Conservation (phyloP, 2,329 filamentous ascomycete species). For the Stenocarpella maydis region DNA sequence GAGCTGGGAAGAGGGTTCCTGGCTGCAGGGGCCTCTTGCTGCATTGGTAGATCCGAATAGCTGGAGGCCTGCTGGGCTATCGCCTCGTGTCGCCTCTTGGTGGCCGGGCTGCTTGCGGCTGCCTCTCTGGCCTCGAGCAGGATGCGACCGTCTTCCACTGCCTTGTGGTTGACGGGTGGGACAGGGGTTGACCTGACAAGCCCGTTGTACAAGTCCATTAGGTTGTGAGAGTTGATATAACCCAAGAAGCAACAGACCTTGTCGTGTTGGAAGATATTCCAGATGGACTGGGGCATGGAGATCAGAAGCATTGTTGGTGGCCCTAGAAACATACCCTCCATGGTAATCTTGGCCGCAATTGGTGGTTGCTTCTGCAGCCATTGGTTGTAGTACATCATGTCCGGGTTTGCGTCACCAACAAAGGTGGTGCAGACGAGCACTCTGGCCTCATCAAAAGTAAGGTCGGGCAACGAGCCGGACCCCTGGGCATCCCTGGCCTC, state of each 20-base stretch:
- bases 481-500: constrained; percentile 44
- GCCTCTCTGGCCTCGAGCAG: constrained; percentile 62
- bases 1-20: constrained; percentile 35
- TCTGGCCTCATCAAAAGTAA: constrained; percentile 69
- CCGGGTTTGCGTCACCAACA: constrained; percentile 69
- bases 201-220: constrained; percentile 69
- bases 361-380: constrained; percentile 69
- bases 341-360: constrained; percentile 65
- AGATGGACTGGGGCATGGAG: constrained; percentile 70
- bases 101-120: constrained; percentile 48
- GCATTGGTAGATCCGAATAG: constrained; percentile 38
- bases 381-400: constrained; percentile 72
- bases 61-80: constrained; percentile 36
- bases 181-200: constrained; percentile 59
- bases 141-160: constrained; percentile 63
- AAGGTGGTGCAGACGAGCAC: constrained; percentile 74
- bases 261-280: constrained; percentile 71
- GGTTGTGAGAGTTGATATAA: constrained; percentile 72
- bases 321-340: constrained; percentile 74
- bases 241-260: constrained; percentile 73
- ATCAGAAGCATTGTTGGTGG: constrained; percentile 72
- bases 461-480: constrained; percentile 58
- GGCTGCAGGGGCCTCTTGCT: constrained; percentile 35
- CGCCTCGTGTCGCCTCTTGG: constrained; percentile 34
- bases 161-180: constrained; percentile 24